Conservation (phyloP, 768 basidiomycete genomes). For the Lentinus brumalis region DNA sequence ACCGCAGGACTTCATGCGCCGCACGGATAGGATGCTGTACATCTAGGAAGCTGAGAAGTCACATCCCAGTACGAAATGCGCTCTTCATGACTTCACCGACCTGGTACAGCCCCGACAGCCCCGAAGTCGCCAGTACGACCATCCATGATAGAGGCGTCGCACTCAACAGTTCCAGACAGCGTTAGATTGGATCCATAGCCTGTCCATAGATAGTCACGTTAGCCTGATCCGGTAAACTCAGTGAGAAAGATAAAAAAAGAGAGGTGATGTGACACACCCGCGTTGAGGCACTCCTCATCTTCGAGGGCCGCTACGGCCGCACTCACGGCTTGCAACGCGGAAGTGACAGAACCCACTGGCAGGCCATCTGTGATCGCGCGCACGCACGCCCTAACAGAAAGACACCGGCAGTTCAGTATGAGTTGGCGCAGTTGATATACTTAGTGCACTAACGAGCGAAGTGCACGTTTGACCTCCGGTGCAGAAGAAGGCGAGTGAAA, state of each 20-base stretch:
- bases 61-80: not conserved
- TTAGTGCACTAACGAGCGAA: slow-evolving; percentile 49
- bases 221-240: not conserved
- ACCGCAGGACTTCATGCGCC: slow-evolving; percentile 58
- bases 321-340: slow-evolving; percentile 51
- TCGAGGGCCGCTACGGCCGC: slow-evolving; percentile 61
- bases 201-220: slow-evolving; percentile 22
- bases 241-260: too few relatives aligned
- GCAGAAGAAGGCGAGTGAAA: slow-evolving; percentile 53
- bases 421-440: not conserved
- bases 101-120: slow-evolving; percentile 72
- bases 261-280: slow-evolving; percentile 45
- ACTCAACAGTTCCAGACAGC: slow-evolving; percentile 73
- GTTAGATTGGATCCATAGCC: slow-evolving; percentile 83
- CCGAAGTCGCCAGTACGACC: slow-evolving; percentile 58
- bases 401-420: not conserved
- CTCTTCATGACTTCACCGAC: slow-evolving; percentile 36
- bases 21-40: slow-evolving; percentile 69
- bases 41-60: slow-evolving; percentile 39
- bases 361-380: slow-evolving; percentile 37
- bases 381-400: slow-evolving; percentile 50
- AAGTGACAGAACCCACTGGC: slow-evolving; percentile 13
- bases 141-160: slow-evolving; percentile 77
- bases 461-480: slow-evolving; percentile 51
- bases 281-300: slow-evolving; percentile 68